Percentiles rank a stretch among this genome's conserved stretches.
phyloP scores from a whole-genome alignment of 257 asterid genomes.

The Solanum rostratum region DNA sequence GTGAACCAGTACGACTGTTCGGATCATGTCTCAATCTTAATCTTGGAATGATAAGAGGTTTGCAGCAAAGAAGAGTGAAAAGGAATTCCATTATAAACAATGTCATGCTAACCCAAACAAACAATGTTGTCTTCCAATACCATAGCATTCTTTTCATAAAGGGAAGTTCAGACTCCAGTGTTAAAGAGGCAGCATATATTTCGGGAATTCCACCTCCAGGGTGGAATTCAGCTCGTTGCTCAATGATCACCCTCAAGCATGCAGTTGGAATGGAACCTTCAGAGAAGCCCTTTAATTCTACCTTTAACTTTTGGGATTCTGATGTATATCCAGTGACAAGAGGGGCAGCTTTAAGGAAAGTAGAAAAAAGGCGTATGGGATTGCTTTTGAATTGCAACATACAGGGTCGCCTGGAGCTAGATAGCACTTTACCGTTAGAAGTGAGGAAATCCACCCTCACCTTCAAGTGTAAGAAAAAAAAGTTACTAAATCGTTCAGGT shows the following conservation, averaged over 20 bases:
- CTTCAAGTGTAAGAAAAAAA: constrained; percentile 19
- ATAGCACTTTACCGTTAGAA: constrained; percentile 39
- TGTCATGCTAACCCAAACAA: constrained; percentile 69
- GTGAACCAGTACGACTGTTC: constrained; percentile 10
- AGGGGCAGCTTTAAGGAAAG: constrained; percentile 59
- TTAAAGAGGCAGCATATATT: constrained; percentile 51
- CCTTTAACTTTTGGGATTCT: constrained; percentile 58
- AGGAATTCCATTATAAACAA: constrained; percentile 48
- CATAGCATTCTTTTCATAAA: constrained; percentile 42
- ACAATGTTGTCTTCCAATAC: constrained; percentile 75
- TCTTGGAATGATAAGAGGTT: constrained; percentile 49
- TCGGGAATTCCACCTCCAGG: constrained; percentile 77
- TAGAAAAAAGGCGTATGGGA: constrained; percentile 53
- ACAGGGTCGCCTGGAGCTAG: constrained; percentile 56
- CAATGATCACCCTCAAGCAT: constrained; percentile 51
- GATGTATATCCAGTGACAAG: constrained; percentile 59
- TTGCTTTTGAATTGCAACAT: constrained; percentile 66
- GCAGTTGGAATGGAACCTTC: constrained; percentile 66
- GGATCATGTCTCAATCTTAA: constrained; percentile 31
- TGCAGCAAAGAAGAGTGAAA: constrained; percentile 65
- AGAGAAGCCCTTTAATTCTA: constrained; percentile 37
- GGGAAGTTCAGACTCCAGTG: constrained; percentile 69
- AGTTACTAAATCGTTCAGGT: background rate
- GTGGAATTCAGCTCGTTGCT: constrained; percentile 65
- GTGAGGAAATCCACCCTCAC: constrained; percentile 68